phyloP scores from a whole-genome alignment of 371 early-diverging fungal genomes.

The Mucor lusitanicus region DNA sequence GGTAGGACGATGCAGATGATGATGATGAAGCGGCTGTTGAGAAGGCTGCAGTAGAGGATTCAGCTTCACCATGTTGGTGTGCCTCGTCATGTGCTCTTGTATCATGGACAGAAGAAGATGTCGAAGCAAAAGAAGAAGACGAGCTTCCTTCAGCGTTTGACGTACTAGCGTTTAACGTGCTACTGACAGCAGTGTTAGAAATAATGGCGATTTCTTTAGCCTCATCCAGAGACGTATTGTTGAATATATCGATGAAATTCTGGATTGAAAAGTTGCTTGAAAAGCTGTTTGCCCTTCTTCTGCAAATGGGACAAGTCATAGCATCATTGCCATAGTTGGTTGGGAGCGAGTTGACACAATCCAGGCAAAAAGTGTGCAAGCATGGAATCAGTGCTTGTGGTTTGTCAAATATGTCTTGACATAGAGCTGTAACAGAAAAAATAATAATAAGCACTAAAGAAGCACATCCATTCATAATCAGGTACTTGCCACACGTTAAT shows the following conservation, averaged over 20 bases:
- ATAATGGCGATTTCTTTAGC: neutral
- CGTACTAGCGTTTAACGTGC: too few relatives aligned
- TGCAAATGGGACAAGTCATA: conserved; percentile 21
- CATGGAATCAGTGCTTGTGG: conserved; percentile 30
- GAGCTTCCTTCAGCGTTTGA: neutral
- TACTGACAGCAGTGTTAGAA: too few relatives aligned
- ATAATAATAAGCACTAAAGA: neutral
- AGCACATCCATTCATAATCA: neutral
- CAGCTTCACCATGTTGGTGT: neutral
- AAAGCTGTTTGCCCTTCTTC: conserved; percentile 4
- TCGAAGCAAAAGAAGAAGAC: neutral
- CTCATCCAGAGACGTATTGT: neutral
- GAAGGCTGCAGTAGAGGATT: neutral
- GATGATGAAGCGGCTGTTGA: neutral
- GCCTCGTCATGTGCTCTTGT: neutral
- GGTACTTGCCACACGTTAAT: conserved; percentile 19
- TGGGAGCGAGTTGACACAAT: conserved; percentile 9
- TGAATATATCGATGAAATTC: conserved; percentile 17
- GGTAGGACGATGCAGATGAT: neutral
- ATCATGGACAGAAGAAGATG: too few relatives aligned
- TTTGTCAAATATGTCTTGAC: conserved; percentile 23
- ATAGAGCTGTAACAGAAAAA: conserved; percentile 10
- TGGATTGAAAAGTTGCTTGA: conserved; percentile 17
- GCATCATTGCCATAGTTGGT: neutral
- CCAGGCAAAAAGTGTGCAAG: conserved; percentile 25